Percentiles rank a stretch among this genome's conserved stretches.
Evolutionary conservation across 1,284 basidiomycete species (phyloP).

Genomic region (Microbotryum violaceum): DNA sequence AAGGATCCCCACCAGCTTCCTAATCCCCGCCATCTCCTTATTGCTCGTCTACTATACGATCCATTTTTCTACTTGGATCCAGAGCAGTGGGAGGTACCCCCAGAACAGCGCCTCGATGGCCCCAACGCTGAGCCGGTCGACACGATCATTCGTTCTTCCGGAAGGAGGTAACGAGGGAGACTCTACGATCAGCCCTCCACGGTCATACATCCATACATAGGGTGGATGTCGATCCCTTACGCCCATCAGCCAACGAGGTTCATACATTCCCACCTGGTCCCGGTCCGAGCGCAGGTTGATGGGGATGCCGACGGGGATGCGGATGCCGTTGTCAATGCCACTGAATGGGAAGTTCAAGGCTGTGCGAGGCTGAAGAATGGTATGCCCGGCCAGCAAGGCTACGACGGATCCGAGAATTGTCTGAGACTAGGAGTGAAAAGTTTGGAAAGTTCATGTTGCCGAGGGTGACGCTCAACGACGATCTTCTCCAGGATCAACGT

Average conservation of each 20-base stretch:
- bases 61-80: not conserved
- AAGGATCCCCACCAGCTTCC: not conserved
- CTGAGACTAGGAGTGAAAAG: slow-evolving; percentile 9
- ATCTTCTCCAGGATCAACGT: slow-evolving; percentile 22
- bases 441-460: no score
- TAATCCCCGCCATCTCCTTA: not conserved
- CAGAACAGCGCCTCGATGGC: not conserved
- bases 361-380: slow-evolving; percentile 16
- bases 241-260: slow-evolving; percentile 21
- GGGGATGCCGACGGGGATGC: not conserved
- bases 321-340: slow-evolving; percentile 8
- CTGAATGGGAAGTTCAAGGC: slow-evolving; percentile 17
- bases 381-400: slow-evolving; percentile 18
- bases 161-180: not conserved
- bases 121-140: not conserved
- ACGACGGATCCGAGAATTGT: slow-evolving; percentile 29
- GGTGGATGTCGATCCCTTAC: slow-evolving; percentile 22
- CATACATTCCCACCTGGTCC: not conserved
- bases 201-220: slow-evolving; percentile 5
- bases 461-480: not conserved
- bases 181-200: not conserved
- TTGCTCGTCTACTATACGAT: not conserved
- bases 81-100: not conserved
- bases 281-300: not conserved
- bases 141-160: not conserved